Base-by-base conservation (phyloP, 2,329 filamentous ascomycete species). In the Hortaea werneckii region DNA sequence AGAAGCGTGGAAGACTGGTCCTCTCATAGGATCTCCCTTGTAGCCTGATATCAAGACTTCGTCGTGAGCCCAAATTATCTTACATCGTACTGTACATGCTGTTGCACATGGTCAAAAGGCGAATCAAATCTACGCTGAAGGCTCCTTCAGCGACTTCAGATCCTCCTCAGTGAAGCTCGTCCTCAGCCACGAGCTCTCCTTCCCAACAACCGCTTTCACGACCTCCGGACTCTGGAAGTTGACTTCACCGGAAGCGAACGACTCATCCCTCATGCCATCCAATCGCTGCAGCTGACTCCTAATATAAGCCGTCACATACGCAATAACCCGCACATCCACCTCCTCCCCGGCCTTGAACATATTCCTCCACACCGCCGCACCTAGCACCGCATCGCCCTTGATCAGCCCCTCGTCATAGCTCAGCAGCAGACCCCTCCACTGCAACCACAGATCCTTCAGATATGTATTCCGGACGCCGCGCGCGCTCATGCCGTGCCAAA, bases 361-460 rank as follows among this genome's bases (percentile, higher is more conserved):
- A 66, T 96, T 96, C 59, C 92, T 77, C 92, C 92, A 98, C 41
- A 98, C 73, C 6, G 92, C 92, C 37, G 84, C 75, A 3, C 83
- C 86, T 10, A 92, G 73, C 46, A 86, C 78, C 10, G 85, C 82
- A 62, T 94, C 87, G 7, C 84, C 83, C 64, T 81, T 82, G 54
- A 81, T 73, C 39, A 94, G 62, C 0, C 85, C 87, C 69, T 92
- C 86, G 62, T 94, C 87, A 63, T 89, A 92, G 1, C 87, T 86
- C 6, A 88, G 76, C 20, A 94, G 73, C 45, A 89, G 72, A 29
- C 89, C 92, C 46, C 92, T 82, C 87, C 90, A 98, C 68, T 95
- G 88, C 49, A 88, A 74, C 58, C 92, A 96, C 48, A 95, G 76
- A 65, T 96, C 90, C 67, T 95, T 95, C 42, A 82, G 66, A 53